A percentile compares a stretch with the other conserved stretches of the same genome.
Conservation (phyloP, 2,329 filamentous ascomycete genomes). For the Escovopsis sp. region DNA sequence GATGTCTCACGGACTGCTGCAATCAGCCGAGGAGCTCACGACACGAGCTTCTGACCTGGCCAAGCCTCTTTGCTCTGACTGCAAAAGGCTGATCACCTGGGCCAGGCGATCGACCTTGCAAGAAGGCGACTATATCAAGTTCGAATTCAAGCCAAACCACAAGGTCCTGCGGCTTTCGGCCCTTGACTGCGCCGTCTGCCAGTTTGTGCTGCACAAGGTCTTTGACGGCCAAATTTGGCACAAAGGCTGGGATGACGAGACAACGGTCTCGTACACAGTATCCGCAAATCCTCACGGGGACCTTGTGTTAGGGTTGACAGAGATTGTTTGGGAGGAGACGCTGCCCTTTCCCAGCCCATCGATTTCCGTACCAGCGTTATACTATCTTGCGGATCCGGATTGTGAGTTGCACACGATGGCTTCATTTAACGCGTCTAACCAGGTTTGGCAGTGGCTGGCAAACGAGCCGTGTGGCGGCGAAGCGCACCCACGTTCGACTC, state of each 20-base stretch:
- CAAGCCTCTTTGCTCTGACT: background rate
- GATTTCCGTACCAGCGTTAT: background rate
- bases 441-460: background rate
- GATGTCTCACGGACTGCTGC: no score
- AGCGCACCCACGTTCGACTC: background rate
- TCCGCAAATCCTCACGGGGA: background rate
- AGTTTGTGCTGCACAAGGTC: background rate
- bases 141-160: background rate
- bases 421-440: no score
- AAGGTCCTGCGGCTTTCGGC: background rate
- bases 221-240: background rate
- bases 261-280: background rate
- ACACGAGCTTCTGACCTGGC: background rate
- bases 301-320: background rate
- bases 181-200: background rate
- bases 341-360: background rate
- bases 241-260: background rate
- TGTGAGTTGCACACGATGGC: background rate
- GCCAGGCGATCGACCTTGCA: background rate
- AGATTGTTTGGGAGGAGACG: background rate
- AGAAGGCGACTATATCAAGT: background rate
- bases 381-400: background rate
- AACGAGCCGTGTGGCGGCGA: background rate
- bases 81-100: background rate
- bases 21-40: no score